Evolutionary conservation across 306 rosid species (phyloP).

Genomic region (Cucurbita argyrosperma): DNA sequence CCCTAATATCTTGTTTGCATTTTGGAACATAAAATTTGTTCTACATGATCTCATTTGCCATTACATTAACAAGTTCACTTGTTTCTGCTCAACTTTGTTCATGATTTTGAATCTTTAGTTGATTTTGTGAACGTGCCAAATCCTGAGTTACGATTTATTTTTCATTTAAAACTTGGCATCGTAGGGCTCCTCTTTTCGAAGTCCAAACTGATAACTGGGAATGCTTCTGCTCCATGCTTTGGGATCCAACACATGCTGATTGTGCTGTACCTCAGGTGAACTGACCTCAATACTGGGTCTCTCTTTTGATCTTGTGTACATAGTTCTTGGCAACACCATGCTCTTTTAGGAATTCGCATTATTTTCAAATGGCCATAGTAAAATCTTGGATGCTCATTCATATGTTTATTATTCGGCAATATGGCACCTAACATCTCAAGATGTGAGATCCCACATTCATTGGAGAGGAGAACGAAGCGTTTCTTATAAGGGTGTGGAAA

Average conservation of each 20-base stretch:
- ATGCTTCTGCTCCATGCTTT: constrained; percentile 33
- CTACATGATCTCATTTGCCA: background rate
- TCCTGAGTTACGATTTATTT: background rate
- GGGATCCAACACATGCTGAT: constrained; percentile 41
- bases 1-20: background rate
- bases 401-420: background rate
- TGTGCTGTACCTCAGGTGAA: constrained; percentile 42
- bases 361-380: background rate
- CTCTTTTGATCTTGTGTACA: background rate
- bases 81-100: background rate
- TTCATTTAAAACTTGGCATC: background rate
- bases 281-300: background rate
- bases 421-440: background rate
- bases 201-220: constrained; percentile 43
- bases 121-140: background rate
- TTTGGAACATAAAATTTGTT: background rate
- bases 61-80: background rate
- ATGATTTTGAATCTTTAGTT: background rate
- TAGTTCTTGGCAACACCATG: background rate
- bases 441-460: no score
- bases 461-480: no score
- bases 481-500: no score
- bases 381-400: background rate
- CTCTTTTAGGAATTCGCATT: background rate
- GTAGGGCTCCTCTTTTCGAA: constrained; percentile 42